Base-by-base conservation (phyloP, 371 early-diverging fungal genomes). In the Umbelopsis sp. region DNA sequence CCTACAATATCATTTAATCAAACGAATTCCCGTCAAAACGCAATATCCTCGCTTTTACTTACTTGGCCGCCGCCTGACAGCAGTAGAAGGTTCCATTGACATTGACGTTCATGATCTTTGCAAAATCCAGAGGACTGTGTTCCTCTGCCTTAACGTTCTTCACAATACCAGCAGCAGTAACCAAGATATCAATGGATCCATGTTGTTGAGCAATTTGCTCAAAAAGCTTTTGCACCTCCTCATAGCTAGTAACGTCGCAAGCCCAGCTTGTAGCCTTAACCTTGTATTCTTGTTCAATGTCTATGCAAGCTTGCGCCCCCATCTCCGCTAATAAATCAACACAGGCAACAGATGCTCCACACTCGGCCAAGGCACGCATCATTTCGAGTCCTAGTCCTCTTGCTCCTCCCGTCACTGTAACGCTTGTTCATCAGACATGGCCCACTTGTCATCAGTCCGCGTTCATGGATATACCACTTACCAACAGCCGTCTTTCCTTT, bases 341-440 rank as follows among this genome's bases (percentile, higher is more conserved):
- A 46, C 79, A 81, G 18, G 79, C 81, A 7, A 80, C 77, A 37
- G 72, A 73, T 9, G 81, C 81, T 35, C 81, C 81, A 41, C 73
- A 68, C 53, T 79, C 80, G 12, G 80, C 80, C 32, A 80, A 67
- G 12, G 76, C 75, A 20, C 69, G 70, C 80, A 78, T 78, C 82
- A 82, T 82, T 66, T 78, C 77, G 68, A 69, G 78, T 4, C 80
- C 82, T 24, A 82, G 62, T 50, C 82, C 82, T 65, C 82, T 71
- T 16, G 82, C 82, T 63, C 82, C 80, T 24, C 82, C 82, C 7
- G 82, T 82, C 22, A 82, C 79, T 72, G 50, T 41, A 32, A 68
- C 8, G 22, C 0, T 41, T 1, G 38, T 18, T 25, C 64, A 18
- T 45, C 29, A 35, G 41, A 18, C 32, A n/a, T 18, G 63, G 25